Base-by-base conservation (phyloP, 2,329 filamentous ascomycete species). In the Colletotrichum godetiae region DNA sequence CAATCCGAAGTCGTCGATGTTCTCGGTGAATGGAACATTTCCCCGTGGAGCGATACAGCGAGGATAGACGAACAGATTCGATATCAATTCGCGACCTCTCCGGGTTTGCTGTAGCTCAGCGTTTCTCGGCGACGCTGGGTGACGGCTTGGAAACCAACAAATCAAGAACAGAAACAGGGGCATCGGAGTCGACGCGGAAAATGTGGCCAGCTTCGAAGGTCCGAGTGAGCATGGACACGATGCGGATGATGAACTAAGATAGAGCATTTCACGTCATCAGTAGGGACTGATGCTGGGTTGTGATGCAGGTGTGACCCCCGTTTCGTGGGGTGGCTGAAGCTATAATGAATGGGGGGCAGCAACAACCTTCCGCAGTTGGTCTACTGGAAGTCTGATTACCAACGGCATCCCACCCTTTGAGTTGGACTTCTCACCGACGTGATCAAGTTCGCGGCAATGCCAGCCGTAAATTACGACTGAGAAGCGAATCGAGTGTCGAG, bases 251-350 rank as follows among this genome's bases (percentile, higher is more conserved):
- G 55, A 35, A 61, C 35, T 22, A 64, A 24, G 61, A n/a, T 13
- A 49, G 22, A 55, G 35, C n/a, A 27, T 49, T 70, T 56, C 67
- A 61, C 58, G 66, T 65, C 70, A 70, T 73, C n/a, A 52, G 33
- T 24, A 55, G 22, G 64, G 49, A 66, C 46, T 56, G 60, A 70
- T 62, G 62, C 52, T 49, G 27, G 66, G 67, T 60, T 65, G 37
- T 19, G n/a, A 56, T 73, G 66, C 60, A 73, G 46, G 60, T 53
- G 55, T 73, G 70, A 73, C 67, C 70, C 70, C 70, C 66, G 61
- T 73, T 69, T 70, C 67, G 60, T 70, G 70, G 70, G 67, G 67
- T 65, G 55, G 67, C 67, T 65, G 61, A 67, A 67, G 27, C 37
- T 12, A 46, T 37, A 42, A 61, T 63, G 70, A 31, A 65, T 69